Conservation (phyloP, 225 moss, liverwort and hornwort species). For the Neckera pumila region DNA sequence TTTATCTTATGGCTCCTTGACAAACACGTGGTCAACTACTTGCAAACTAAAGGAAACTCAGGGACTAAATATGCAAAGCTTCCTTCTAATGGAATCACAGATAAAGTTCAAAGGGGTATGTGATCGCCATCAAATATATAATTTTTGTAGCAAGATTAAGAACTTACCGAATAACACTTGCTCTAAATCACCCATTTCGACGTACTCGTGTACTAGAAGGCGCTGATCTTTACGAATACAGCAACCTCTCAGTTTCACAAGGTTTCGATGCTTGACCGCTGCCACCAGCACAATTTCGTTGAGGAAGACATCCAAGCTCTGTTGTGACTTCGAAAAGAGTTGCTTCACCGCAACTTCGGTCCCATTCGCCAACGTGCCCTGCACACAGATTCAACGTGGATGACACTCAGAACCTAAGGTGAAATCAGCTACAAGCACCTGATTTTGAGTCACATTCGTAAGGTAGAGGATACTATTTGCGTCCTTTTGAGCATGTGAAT, state of each 20-base stretch:
- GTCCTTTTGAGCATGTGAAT: not conserved
- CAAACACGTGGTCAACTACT: not conserved
- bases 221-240: slow-evolving; percentile 39
- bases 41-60: not conserved
- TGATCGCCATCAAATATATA: not conserved
- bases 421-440: not conserved
- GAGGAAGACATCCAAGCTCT: slow-evolving; percentile 34
- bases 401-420: not conserved
- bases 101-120: not conserved
- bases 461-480: not conserved
- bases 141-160: not conserved
- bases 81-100: not conserved
- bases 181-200: slow-evolving; percentile 33
- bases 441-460: not conserved
- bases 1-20: not conserved
- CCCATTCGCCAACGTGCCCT: slow-evolving; percentile 24
- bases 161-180: slow-evolving; percentile 25
- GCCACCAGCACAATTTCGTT: slow-evolving; percentile 53
- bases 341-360: slow-evolving; percentile 37
- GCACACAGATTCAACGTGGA: not conserved
- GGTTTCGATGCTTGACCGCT: slow-evolving; percentile 49
- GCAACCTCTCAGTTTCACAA: slow-evolving; percentile 55
- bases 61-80: not conserved
- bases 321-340: slow-evolving; percentile 29
- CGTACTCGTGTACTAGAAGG: slow-evolving; percentile 48